Evolutionary conservation across 2,329 filamentous ascomycete genomes (phyloP).

Genomic region (Fusarium sp.): DNA sequence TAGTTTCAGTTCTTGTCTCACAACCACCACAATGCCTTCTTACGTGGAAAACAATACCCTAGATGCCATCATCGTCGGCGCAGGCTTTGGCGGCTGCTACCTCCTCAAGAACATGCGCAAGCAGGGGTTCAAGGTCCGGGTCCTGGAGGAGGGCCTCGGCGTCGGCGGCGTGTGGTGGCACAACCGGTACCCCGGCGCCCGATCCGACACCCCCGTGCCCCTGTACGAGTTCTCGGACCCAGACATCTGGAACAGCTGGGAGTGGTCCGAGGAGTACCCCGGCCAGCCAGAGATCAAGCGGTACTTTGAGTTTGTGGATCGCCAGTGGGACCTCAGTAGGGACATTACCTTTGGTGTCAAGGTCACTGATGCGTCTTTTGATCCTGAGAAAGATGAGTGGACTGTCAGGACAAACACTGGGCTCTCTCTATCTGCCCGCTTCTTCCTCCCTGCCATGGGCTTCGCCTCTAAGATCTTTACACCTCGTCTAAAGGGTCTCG

Average conservation of each 20-base stretch:
- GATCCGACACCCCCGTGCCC: conserved; percentile 50
- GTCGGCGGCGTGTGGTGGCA: conserved; percentile 16
- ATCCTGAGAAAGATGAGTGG: conserved; percentile 38
- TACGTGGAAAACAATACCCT: not conserved
- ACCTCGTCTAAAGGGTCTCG: conserved; percentile 17
- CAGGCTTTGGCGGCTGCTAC: conserved; percentile 22
- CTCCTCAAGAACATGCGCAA: conserved; percentile 11
- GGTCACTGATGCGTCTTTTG: conserved; percentile 53
- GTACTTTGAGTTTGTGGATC: conserved; percentile 59
- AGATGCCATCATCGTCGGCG: conserved; percentile 15
- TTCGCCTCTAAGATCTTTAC: conserved; percentile 26
- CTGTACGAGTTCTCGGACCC: conserved; percentile 34
- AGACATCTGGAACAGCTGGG: conserved; percentile 54
- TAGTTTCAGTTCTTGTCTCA: not conserved
- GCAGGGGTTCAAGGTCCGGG: conserved; percentile 2
- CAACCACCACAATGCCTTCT: conserved; percentile 8
- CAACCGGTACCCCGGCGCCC: conserved; percentile 55
- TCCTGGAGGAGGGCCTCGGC: conserved; percentile 11
- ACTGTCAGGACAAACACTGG: conserved; percentile 18
- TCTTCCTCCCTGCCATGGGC: conserved; percentile 33
- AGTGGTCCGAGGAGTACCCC: conserved; percentile 51
- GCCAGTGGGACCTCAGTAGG: conserved; percentile 54
- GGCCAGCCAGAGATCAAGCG: conserved; percentile 52
- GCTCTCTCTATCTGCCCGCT: conserved; percentile 3
- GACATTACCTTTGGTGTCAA: conserved; percentile 55